These are phyloP conservation scores for Quercus dentata DNA, from an alignment of 306 rosid species.

Conservation along the genomic window DNA sequence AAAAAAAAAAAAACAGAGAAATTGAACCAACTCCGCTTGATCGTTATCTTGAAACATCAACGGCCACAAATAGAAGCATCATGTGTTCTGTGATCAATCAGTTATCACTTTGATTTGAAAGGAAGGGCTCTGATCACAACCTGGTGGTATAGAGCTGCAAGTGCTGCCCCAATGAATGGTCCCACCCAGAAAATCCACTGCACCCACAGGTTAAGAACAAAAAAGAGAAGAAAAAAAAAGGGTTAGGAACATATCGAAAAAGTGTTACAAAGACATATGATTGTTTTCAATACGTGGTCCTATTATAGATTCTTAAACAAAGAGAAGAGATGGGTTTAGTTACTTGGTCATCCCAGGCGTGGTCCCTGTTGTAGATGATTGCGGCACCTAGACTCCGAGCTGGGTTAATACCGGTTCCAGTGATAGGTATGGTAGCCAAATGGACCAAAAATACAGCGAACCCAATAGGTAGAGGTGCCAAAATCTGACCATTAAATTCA, in stretches of 20 bases:
- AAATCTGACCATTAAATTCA: conserved; percentile 36
- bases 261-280: no score
- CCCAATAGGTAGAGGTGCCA: conserved; percentile 95
- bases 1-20: neutral
- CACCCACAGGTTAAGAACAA: neutral
- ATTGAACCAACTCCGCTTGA: neutral
- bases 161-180: conserved; percentile 59
- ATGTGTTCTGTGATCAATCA: no score
- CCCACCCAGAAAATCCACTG: conserved; percentile 75
- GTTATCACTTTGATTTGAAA: conserved; percentile 40
- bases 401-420: conserved; percentile 63
- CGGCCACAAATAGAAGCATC: neutral
- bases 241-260: neutral
- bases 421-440: conserved; percentile 58
- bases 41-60: neutral
- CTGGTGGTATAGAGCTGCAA: conserved; percentile 54
- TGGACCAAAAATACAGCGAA: conserved; percentile 68
- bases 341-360: conserved; percentile 53
- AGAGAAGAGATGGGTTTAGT: neutral
- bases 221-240: neutral
- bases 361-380: conserved; percentile 40
- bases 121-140: conserved; percentile 65
- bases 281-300: no score
- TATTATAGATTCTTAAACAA: neutral
- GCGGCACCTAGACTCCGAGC: conserved; percentile 61